Evolutionary conservation across 208 protist genomes (phyloP).

Genomic region (Leishmania braziliensis): DNA sequence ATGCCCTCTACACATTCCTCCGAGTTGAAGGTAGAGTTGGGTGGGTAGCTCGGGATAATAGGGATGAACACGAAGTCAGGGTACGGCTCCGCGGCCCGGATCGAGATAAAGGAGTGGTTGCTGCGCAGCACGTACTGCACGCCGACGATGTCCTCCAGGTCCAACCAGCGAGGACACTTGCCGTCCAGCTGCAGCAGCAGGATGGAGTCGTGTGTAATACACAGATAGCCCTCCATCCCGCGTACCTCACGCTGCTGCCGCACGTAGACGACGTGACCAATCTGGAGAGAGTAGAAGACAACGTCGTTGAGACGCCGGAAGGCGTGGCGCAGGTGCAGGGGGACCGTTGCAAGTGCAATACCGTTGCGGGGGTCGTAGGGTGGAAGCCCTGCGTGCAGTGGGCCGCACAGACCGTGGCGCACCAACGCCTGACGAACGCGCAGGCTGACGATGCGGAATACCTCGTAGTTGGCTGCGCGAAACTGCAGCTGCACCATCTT

Average conservation of each 20-base stretch:
- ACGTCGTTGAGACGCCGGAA: constrained; percentile 46
- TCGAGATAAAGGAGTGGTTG: constrained; percentile 44
- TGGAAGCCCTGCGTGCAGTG: constrained; percentile 51
- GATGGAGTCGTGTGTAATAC: constrained; percentile 51
- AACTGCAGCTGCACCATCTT: constrained; percentile 33
- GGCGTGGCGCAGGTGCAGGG: constrained; percentile 56
- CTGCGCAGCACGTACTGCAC: constrained; percentile 47
- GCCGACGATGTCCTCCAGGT: constrained; percentile 41
- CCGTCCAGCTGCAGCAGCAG: constrained; percentile 45
- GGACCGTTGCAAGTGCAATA: constrained; percentile 50
- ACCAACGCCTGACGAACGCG: constrained; percentile 47
- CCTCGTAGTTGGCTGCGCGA: constrained; percentile 44
- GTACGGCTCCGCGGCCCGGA: constrained; percentile 35
- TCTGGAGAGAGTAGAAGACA: constrained; percentile 56
- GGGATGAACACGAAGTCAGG: constrained; percentile 53
- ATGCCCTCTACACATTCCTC: constrained; percentile 45
- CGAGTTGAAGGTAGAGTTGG: constrained; percentile 43
- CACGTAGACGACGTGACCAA: constrained; percentile 49
- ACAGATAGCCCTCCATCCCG: constrained; percentile 40
- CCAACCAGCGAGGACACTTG: constrained; percentile 50
- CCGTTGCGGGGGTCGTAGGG: constrained; percentile 67
- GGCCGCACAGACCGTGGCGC: constrained; percentile 39
- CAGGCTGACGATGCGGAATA: constrained; percentile 43
- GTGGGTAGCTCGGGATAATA: constrained; percentile 46
- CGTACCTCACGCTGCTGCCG: constrained; percentile 50